These are phyloP conservation scores for Cercospora sojina DNA, from an alignment of 2,329 filamentous ascomycete species.

Conservation along the genomic window DNA sequence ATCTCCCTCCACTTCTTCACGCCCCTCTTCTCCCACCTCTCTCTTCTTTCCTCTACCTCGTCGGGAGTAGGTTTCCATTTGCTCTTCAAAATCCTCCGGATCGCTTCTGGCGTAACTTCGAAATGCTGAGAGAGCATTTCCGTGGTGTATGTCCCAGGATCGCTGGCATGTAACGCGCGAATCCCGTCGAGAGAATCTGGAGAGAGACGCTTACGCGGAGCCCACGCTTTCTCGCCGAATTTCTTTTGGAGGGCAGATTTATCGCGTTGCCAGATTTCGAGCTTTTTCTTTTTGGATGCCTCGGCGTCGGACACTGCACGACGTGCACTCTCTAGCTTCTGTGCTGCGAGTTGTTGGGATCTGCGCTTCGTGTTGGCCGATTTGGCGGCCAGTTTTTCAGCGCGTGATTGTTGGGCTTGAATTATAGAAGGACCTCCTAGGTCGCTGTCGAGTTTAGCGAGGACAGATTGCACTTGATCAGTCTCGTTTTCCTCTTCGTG, in stretches of 20 bases:
- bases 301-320: slow-evolving; percentile 1
- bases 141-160: slow-evolving; percentile 75
- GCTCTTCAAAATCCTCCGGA: slow-evolving; percentile 79
- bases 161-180: slow-evolving; percentile 72
- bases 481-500: slow-evolving; percentile 6
- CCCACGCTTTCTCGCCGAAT: slow-evolving; percentile 74
- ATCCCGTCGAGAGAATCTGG: slow-evolving; percentile 92
- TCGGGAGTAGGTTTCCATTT: slow-evolving; percentile 65
- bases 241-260: slow-evolving; percentile 74
- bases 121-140: slow-evolving; percentile 73
- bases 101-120: slow-evolving; percentile 80
- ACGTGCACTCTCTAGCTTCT: slow-evolving; percentile 14
- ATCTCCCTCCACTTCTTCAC: slow-evolving; percentile 51
- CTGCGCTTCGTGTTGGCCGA: slow-evolving; percentile 15
- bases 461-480: slow-evolving; percentile 19
- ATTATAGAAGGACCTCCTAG: slow-evolving; percentile 20
- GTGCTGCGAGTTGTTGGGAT: slow-evolving; percentile 3
- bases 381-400: slow-evolving; percentile 9
- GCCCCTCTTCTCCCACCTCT: slow-evolving; percentile 50
- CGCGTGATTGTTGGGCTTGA: slow-evolving; percentile 9
- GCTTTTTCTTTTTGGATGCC: slow-evolving; percentile 12
- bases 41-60: slow-evolving; percentile 45
- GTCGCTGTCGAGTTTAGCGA: slow-evolving; percentile 27
- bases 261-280: slow-evolving; percentile 68
- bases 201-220: slow-evolving; percentile 79